phyloP scores from a whole-genome alignment of 345 rosid genomes.

The Ceriops zippeliana region DNA sequence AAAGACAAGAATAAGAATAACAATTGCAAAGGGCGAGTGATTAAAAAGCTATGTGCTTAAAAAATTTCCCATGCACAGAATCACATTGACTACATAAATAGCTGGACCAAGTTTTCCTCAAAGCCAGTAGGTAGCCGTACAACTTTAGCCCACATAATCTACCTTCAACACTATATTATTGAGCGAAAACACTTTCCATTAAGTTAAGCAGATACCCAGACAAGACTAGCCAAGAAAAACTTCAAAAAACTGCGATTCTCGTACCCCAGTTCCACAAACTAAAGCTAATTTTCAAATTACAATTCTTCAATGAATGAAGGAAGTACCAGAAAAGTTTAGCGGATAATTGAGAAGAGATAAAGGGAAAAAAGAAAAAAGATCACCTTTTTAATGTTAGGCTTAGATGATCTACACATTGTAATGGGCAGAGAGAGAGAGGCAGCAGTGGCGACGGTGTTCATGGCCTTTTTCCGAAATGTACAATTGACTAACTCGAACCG shows the following conservation, averaged over 20 bases:
- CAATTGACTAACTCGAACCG: neutral
- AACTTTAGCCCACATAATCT: neutral
- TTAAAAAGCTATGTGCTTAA: neutral
- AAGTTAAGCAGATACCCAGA: constrained; percentile 10
- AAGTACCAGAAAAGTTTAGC: constrained; percentile 10
- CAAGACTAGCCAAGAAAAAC: neutral
- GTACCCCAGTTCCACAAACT: neutral
- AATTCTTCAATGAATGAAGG: neutral
- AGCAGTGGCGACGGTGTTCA: constrained; percentile 72
- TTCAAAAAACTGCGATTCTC: constrained; percentile 4
- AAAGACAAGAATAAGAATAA: neutral
- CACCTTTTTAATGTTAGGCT: constrained; percentile 57
- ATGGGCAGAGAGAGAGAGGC: constrained; percentile 72
- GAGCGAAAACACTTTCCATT: neutral
- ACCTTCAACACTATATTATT: neutral
- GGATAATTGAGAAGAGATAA: neutral
- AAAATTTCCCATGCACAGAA: neutral
- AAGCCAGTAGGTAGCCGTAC: neutral
- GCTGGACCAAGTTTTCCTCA: neutral
- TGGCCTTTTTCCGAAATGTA: constrained; percentile 35
- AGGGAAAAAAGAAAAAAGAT: neutral
- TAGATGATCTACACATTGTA: constrained; percentile 53
- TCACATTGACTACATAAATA: neutral
- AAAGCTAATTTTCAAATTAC: neutral
- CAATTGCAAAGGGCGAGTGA: too few relatives aligned